Evolutionary conservation across 139 green algal species (phyloP), one percentile per base, ranked within the genome.

Genomic region (Coelastrella sp.): DNA sequence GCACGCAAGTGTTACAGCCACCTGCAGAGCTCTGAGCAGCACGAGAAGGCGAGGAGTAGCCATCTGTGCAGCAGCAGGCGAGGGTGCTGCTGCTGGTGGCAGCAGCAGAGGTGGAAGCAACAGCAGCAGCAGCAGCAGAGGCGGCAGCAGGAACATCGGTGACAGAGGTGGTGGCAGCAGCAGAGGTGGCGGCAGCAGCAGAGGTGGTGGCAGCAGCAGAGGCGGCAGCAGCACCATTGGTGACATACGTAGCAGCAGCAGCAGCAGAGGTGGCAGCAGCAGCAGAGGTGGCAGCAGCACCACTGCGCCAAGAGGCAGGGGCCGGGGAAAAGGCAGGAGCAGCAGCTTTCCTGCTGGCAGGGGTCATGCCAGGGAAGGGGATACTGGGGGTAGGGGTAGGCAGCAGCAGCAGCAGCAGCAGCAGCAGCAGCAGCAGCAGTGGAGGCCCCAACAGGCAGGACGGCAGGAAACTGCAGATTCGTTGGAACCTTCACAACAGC

Each of bases 61-160:
- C 32, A 47, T 0, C 32, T 47, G 32, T 47, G 32, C 32, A 2
- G 32, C 32, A 47, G 32, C 64, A 16, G 59, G 1, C 17, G 77
- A 22, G 17, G 17, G 14, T 13, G 23, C 17, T 19, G 23, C 71
- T 10, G 7, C 71, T n/a, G 17, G 32, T 77, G 71, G 20, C 71
- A 77, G 71, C 17, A 77, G 71, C 16, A 14, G n/a, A 32, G 14
- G 17, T 13, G 73, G 17, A 78, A 78, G 20, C 22, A 8, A 19
- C 73, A 78, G 20, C 73, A 14, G 74, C 74, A 80, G 78, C 78
- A 65, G 78, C 78, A n/a, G n/a, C n/a, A 68, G 54, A 58, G 10
- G 54, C 7, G 20, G 75, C 19, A 13, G 32, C 76, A 14, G 76
- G 22, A n/a, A 23, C 76, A n/a, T 22, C 76, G 3, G 47, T 23